Evolutionary conservation across 345 rosid genomes (phyloP), one percentile per base, ranked within the genome.

Genomic region (Toxicodendron radicans): DNA sequence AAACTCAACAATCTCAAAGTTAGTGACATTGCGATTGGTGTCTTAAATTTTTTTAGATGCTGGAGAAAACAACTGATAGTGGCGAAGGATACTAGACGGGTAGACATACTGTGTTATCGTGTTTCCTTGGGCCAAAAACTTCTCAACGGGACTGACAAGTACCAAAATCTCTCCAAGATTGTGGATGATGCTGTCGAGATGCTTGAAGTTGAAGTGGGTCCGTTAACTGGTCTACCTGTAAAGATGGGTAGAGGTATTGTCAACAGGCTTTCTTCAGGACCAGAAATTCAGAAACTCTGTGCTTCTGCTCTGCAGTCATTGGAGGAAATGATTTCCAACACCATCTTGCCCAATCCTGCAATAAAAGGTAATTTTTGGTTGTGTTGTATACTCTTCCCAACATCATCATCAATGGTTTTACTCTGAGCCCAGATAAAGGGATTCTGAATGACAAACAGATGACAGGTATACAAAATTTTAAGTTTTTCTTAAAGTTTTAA

Each of bases 171-270:
- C 75, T 77, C 72, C 32, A 88, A 81, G 67, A 85, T 92, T 72
- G 87, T 96, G 70, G 86, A 87, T 77, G 92, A 84, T 70, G 92
- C 97, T 60, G 88, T 84, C 46, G 88, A 78, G 85, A 87, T 80
- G 86, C 98, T 96, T 18, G 97, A 93, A 78, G 86, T 71, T 74
- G 98, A 95, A 63, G 93, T 93, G 54, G 99, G 98, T 76, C 92
- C 87, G 5, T 84, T 95, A 74, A 87, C 90, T 54, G 98, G 94
- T 72, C 73, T 85, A 75, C 93, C 95, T 4, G 91, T 86, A 73
- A 93, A 91, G 84, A 93, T 91, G 86, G 97, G 91, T 70, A 83
- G 97, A 66, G 97, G 97, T 68, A 91, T 90, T 12, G 98, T 93
- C 59, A 91, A 89, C 79, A 85, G 97, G 82, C 95, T 95, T 83